Base-by-base conservation (phyloP, 306 rosid genomes). In the Begonia loranthoides region DNA sequence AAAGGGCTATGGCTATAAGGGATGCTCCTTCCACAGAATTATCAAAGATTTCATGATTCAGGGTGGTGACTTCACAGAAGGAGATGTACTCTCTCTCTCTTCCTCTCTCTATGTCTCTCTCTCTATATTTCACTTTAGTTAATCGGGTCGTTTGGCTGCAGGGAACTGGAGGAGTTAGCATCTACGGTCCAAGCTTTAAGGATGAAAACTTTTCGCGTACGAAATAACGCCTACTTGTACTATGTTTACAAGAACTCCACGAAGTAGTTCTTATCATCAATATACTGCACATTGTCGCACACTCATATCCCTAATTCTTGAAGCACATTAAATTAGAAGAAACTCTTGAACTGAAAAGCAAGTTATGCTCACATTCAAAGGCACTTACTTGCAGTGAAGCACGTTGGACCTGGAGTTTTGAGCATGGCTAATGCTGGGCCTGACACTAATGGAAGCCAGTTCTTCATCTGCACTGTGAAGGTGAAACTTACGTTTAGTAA, bases 381-480 rank as follows among this genome's bases (percentile, higher is more conserved):
- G 5, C 59, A 58, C 57, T 51, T 69, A 45, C 46, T 57, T 78
- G 80, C 90, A 81, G 97, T 84, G 84, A 89, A 81, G 67, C 97
- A 89, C 73, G 65, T 70, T 24, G 97, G 93, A 48, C 79, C 97
- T 56, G 97, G 97, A 57, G 83, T 84, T 66, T 65, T 89, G 80
- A 89, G 97, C 79, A 89, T 89, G 97, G 97, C 95, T 15, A 89
- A 84, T 68, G 95, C 95, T 0, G 97, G 97, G 51, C 89, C 93
- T 62, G 60, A 79, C 61, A 84, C 89, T 44, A 89, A 89, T 60
- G 93, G 95, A 10, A 89, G 95, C 71, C 93, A 89, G 63, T 89
- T 89, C 69, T 84, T 89, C 67, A 79, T 89, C 57, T 89, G 84
- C 72, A 84, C 95, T 1, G 78, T 79, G 43, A 81, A 82, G 95